These are phyloP conservation scores for Allium fistulosum DNA, from an alignment of 106 monocot genomes.

Conservation along the genomic window DNA sequence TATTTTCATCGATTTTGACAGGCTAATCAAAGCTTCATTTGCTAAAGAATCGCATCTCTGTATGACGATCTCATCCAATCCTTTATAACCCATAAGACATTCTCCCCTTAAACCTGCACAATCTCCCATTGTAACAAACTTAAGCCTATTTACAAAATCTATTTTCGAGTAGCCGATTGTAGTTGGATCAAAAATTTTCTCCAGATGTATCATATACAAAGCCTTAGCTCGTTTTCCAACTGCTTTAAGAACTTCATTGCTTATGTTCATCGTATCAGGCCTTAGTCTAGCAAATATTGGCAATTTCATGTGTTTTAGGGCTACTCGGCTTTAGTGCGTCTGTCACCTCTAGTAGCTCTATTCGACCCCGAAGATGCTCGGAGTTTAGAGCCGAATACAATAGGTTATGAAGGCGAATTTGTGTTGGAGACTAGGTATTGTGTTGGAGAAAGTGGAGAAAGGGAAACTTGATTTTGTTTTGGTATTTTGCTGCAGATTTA, in stretches of 20 bases:
- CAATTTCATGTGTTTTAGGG: no score
- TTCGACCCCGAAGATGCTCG: no score
- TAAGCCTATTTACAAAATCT: neutral
- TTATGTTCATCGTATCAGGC: neutral
- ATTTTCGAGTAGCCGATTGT: neutral
- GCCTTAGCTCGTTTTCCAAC: no score
- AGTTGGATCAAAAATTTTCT: conserved; percentile 3
- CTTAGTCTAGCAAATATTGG: neutral
- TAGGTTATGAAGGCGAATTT: no score
- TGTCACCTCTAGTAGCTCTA: no score
- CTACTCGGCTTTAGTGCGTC: no score
- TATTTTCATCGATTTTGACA: neutral
- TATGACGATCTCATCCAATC: neutral
- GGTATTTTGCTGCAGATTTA: no score
- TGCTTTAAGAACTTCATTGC: neutral
- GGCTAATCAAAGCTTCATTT: neutral
- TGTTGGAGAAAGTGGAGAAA: no score
- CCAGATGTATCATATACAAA: neutral
- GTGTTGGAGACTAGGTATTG: no score
- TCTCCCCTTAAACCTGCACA: neutral
- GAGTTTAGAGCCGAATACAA: no score
- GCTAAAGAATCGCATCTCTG: neutral
- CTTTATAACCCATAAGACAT: neutral
- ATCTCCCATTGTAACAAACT: neutral
- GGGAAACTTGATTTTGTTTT: no score